Percentiles rank a stretch among this genome's conserved stretches.
Conservation (phyloP, 495 filamentous ascomycete genomes). For the Tetracladium marchalianum region DNA sequence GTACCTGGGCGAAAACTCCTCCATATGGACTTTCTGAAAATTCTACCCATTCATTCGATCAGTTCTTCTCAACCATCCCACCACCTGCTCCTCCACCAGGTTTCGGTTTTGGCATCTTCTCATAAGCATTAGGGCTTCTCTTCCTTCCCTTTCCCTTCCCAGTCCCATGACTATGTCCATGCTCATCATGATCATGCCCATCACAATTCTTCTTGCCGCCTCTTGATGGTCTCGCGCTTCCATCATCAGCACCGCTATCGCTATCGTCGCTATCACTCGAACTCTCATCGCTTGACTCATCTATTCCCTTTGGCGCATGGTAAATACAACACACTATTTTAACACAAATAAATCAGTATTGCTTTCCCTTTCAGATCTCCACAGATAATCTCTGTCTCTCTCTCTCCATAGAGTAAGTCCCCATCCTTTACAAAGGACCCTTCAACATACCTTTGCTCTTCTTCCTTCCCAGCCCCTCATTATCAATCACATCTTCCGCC, state of each 20-base stretch:
- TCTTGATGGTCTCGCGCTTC: conserved; percentile 16
- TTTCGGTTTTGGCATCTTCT: conserved; percentile 68
- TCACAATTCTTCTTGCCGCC: conserved; percentile 18
- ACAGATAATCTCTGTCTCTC: not conserved
- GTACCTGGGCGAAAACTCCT: too few relatives aligned
- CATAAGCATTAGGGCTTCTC: conserved; percentile 88
- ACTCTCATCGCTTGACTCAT: conserved; percentile 76
- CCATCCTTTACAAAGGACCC: not conserved
- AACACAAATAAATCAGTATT: not conserved
- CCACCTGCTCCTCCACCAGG: not conserved
- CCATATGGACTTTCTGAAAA: too few relatives aligned
- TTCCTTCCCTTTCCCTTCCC: conserved; percentile 42
- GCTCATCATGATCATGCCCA: conserved; percentile 12
- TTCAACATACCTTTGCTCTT: conserved; percentile 68
- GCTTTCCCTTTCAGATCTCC: not conserved
- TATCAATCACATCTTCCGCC: conserved; percentile 91
- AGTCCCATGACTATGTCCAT: conserved; percentile 21
- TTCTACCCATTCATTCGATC: too few relatives aligned
- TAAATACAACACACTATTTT: conserved; percentile 92
- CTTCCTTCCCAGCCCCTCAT: conserved; percentile 91
- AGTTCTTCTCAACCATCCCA: not conserved
- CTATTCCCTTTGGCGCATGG: conserved; percentile 71
- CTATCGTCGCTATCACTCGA: conserved; percentile 53
- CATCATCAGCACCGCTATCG: conserved; percentile 43
- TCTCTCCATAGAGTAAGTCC: not conserved